These are phyloP conservation scores for Dictyostelium capitatum DNA, from an alignment of 78 protist genomes.

Conservation along the genomic window DNA sequence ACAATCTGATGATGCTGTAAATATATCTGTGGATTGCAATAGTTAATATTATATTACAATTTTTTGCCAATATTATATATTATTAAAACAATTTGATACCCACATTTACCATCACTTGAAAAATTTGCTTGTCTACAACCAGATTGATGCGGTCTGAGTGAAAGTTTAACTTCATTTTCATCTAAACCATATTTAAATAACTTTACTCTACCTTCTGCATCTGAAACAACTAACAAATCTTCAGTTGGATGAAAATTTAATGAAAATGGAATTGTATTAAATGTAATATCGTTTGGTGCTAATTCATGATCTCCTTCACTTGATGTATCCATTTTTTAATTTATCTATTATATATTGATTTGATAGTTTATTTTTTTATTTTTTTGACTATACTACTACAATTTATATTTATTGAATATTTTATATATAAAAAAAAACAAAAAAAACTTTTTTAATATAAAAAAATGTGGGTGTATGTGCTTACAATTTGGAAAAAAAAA, in stretches of 20 bases:
- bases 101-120: constrained; percentile 80
- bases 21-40: constrained; percentile 39
- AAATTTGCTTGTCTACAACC: constrained; percentile 80
- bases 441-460: too few relatives aligned
- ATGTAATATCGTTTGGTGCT: constrained; percentile 77
- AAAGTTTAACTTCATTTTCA: constrained; percentile 29
- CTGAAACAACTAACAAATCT: constrained; percentile 65
- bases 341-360: background rate
- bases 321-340: constrained; percentile 27
- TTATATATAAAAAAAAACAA: too few relatives aligned
- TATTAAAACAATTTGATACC: background rate
- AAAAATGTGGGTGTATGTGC: background rate
- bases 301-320: constrained; percentile 24
- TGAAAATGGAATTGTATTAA: constrained; percentile 50
- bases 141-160: constrained; percentile 45
- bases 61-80: too few relatives aligned
- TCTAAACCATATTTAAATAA: constrained; percentile 58
- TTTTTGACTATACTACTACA: background rate
- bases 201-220: constrained; percentile 73
- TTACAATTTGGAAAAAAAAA: background rate
- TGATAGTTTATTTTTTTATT: background rate
- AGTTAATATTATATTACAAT: too few relatives aligned
- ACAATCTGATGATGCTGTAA: constrained; percentile 75
- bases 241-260: constrained; percentile 79
- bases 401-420: too few relatives aligned